Evolutionary conservation across 2,329 filamentous ascomycete genomes (phyloP).

Genomic region (Hymenoscyphus infarciens): DNA sequence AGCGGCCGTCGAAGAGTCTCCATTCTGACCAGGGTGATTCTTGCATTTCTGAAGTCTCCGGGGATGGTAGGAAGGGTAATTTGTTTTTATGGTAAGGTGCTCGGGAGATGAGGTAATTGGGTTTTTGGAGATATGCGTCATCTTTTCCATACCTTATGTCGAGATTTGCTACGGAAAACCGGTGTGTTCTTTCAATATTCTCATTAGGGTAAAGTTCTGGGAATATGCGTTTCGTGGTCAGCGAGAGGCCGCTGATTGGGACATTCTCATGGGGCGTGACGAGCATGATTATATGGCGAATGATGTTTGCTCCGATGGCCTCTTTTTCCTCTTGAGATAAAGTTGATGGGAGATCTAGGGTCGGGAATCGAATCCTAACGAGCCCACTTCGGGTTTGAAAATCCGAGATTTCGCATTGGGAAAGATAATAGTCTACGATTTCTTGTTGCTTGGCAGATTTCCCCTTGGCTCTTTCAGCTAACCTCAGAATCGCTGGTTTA

Average conservation of each 20-base stretch:
- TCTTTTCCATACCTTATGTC: constrained; percentile 19
- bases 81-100: constrained; percentile 39
- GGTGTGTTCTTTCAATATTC: neutral
- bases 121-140: neutral
- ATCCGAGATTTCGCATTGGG: constrained; percentile 39
- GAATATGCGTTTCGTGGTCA: constrained; percentile 42
- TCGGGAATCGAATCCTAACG: constrained; percentile 26
- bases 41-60: neutral
- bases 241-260: constrained; percentile 41
- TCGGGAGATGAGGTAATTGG: constrained; percentile 27
- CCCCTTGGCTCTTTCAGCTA: constrained; percentile 52
- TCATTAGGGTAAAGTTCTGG: constrained; percentile 24
- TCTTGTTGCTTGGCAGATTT: constrained; percentile 45
- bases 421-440: constrained; percentile 54
- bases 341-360: constrained; percentile 12
- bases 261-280: constrained; percentile 45
- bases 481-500: constrained; percentile 57
- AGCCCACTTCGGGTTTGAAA: constrained; percentile 36
- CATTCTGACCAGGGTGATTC: constrained; percentile 24
- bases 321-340: neutral
- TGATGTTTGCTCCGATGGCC: constrained; percentile 40
- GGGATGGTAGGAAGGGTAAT: constrained; percentile 34
- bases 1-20: constrained; percentile 54
- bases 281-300: constrained; percentile 47
- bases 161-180: constrained; percentile 27